These are phyloP conservation scores for Urostyla sp. DNA, from an alignment of 73 alveolate species.

Conservation along the genomic window DNA sequence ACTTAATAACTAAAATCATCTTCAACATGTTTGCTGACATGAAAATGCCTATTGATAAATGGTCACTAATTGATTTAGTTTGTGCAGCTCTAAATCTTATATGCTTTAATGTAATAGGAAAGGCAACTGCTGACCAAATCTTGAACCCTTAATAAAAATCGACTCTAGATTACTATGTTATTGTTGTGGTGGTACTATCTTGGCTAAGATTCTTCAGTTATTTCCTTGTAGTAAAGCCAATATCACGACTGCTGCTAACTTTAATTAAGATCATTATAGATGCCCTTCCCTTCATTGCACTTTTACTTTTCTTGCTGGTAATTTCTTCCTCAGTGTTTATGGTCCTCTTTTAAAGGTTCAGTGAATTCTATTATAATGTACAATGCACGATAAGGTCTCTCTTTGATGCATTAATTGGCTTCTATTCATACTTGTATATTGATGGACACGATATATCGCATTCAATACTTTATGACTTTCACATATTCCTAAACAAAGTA, in stretches of 20 bases:
- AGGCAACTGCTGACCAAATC: neutral
- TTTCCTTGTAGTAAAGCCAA: constrained; percentile 41
- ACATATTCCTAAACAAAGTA: constrained; percentile 14
- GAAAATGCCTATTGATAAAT: constrained; percentile 55
- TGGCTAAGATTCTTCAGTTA: constrained; percentile 51
- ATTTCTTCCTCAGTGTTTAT: constrained; percentile 13
- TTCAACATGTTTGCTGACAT: constrained; percentile 48
- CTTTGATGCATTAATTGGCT: constrained; percentile 48
- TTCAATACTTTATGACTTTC: neutral
- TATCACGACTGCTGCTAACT: constrained; percentile 42
- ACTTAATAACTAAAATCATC: constrained; percentile 29
- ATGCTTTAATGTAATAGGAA: constrained; percentile 49
- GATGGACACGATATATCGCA: neutral
- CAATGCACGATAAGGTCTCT: constrained; percentile 11
- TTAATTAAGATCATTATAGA: constrained; percentile 13
- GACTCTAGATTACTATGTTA: constrained; percentile 48
- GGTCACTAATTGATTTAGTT: constrained; percentile 41
- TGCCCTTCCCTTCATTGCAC: constrained; percentile 32
- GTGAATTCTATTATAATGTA: constrained; percentile 15
- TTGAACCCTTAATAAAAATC: neutral
- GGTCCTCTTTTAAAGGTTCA: constrained; percentile 12
- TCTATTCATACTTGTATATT: constrained; percentile 5
- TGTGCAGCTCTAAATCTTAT: constrained; percentile 33
- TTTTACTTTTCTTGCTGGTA: constrained; percentile 6
- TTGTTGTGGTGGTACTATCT: constrained; percentile 35